Percentiles rank a stretch among this genome's conserved stretches.
These are phyloP conservation scores for Protostelium mycophagum DNA, from an alignment of 78 protist species.

Conservation along the genomic window DNA sequence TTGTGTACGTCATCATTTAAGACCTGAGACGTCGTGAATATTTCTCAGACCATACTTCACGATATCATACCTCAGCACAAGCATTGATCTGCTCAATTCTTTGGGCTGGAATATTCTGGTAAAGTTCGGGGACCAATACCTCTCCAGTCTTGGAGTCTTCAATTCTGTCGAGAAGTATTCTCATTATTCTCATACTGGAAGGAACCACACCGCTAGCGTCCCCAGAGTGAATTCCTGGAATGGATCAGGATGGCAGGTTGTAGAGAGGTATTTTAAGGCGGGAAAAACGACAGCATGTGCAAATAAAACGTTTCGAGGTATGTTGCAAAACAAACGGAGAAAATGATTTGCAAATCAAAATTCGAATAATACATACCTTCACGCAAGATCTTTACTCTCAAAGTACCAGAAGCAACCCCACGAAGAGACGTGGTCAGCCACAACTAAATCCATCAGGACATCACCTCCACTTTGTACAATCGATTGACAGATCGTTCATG, in stretches of 20 bases:
- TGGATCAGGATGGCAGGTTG: too few species aligned
- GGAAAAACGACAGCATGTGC: too few species aligned
- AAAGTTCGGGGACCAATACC: neutral
- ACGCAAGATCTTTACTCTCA: constrained; percentile 49
- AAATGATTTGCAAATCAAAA: too few species aligned
- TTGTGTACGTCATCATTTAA: neutral
- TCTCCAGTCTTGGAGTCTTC: neutral
- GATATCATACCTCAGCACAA: neutral
- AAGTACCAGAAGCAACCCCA: constrained; percentile 64
- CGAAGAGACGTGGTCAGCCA: constrained; percentile 76
- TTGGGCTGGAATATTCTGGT: neutral
- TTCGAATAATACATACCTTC: too few species aligned
- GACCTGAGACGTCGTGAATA: neutral
- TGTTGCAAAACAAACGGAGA: too few species aligned
- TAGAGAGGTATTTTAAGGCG: too few species aligned
- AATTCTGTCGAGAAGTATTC: neutral
- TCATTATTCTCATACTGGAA: neutral
- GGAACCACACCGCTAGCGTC: neutral
- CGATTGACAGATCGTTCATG: too few species aligned
- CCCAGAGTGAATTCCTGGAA: neutral
- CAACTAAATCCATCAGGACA: neutral
- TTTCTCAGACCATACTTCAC: neutral
- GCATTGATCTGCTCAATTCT: neutral
- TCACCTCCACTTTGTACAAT: neutral
- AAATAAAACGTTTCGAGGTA: too few species aligned